phyloP scores from a whole-genome alignment of 495 filamentous ascomycete genomes.

The Penicillium nucicola region DNA sequence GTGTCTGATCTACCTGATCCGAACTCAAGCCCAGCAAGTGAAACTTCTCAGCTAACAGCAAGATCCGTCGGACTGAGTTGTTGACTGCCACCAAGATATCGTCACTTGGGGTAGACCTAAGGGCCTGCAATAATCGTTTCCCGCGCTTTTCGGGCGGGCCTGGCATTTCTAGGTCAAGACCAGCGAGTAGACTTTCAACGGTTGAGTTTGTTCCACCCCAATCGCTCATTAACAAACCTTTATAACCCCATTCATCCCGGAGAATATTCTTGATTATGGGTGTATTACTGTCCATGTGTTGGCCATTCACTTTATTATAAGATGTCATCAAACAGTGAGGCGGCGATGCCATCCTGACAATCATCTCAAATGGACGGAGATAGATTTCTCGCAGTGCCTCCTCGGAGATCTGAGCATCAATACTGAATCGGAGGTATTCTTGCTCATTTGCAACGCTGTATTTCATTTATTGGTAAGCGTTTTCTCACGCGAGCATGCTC shows the following conservation, averaged over 20 bases:
- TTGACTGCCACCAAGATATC: too few relatives aligned
- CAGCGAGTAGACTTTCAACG: background rate
- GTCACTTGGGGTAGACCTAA: too few relatives aligned
- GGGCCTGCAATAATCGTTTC: background rate
- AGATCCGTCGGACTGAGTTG: too few relatives aligned
- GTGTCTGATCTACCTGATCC: too few relatives aligned
- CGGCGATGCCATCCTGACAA: constrained; percentile 15
- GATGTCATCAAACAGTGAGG: background rate
- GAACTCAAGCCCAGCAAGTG: too few relatives aligned
- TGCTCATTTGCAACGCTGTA: constrained; percentile 63
- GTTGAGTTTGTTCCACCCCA: constrained; percentile 2
- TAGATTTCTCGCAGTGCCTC: constrained; percentile 52
- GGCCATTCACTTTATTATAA: background rate
- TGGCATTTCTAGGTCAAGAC: constrained; percentile 3
- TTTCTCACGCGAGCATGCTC: too few relatives aligned
- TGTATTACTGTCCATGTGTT: background rate
- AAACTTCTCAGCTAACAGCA: too few relatives aligned
- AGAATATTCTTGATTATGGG: background rate
- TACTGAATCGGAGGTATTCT: constrained; percentile 39
- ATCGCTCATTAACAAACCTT: background rate
- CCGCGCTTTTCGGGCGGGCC: constrained; percentile 1
- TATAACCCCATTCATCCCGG: background rate
- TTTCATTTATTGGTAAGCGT: too few relatives aligned
- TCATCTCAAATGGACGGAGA: constrained; percentile 60
- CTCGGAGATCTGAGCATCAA: background rate